phyloP scores from a whole-genome alignment of 352 stramenopile species.

The Saprolegnia diclina region DNA sequence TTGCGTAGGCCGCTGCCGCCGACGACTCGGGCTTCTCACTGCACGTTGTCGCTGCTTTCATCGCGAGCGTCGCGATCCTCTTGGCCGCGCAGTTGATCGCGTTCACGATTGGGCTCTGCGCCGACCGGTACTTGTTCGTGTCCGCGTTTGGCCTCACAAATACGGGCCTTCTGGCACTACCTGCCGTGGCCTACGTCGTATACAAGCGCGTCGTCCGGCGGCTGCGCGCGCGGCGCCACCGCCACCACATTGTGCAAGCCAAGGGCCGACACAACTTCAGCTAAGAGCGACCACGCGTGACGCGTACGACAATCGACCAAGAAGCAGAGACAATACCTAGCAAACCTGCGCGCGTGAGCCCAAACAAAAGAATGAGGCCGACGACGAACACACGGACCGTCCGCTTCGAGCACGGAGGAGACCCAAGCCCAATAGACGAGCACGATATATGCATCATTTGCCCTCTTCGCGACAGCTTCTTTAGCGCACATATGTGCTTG shows the following conservation, averaged over 20 bases:
- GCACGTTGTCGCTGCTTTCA: not conserved
- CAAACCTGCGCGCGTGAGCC: not conserved
- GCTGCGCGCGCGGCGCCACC: not conserved
- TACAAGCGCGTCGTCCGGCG: not conserved
- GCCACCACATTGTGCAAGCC: not conserved
- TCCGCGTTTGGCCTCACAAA: constrained; percentile 21
- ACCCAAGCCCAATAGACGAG: not conserved
- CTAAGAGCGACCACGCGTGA: not conserved
- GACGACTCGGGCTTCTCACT: not conserved
- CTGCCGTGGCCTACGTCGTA: not conserved
- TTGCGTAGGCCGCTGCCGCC: no score
- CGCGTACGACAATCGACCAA: not conserved
- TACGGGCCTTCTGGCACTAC: not conserved
- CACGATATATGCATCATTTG: no score
- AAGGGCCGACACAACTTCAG: constrained; percentile 1
- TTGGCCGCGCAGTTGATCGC: not conserved
- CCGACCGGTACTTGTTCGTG: constrained; percentile 6
- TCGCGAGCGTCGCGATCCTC: not conserved
- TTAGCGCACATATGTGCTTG: no score
- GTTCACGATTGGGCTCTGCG: not conserved
- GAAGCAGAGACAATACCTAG: not conserved
- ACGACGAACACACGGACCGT: no score
- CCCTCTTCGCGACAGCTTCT: no score
- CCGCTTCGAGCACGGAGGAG: not conserved
- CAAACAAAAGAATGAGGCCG: not conserved